Conservation (phyloP, 2,329 filamentous ascomycete species). For the Talaromyces sp. region DNA sequence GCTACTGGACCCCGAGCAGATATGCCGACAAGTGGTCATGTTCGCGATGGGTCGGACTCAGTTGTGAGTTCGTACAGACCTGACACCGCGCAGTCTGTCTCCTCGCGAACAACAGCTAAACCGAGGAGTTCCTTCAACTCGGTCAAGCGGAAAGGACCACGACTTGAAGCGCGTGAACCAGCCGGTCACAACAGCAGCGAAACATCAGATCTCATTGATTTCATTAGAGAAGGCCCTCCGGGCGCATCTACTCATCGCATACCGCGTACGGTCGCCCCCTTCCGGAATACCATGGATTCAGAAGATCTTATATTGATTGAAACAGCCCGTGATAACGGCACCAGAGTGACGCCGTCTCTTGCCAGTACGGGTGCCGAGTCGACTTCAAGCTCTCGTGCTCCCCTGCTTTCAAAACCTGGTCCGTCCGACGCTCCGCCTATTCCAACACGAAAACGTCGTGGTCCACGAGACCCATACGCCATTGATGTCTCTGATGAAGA, state of each 20-base stretch:
- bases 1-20: constrained; percentile 59
- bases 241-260: constrained; percentile 64
- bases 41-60: constrained; percentile 15
- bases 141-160: constrained; percentile 34
- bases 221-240: constrained; percentile 83
- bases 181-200: constrained; percentile 53
- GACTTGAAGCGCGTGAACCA: constrained; percentile 69
- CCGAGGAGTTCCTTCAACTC: constrained; percentile 9
- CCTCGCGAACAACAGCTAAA: constrained; percentile 9
- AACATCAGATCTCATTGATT: constrained; percentile 90
- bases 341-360: constrained; percentile 37
- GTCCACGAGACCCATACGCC: constrained; percentile 86
- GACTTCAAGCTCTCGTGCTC: constrained; percentile 69
- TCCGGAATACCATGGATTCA: constrained; percentile 79
- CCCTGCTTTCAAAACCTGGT: constrained; percentile 52
- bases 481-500: constrained; percentile 72
- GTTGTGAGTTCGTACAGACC: constrained; percentile 4
- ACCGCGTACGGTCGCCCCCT: constrained; percentile 77
- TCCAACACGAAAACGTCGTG: constrained; percentile 50
- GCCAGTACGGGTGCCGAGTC: constrained; percentile 52
- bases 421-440: constrained; percentile 24
- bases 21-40: background rate
- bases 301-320: constrained; percentile 58
- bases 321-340: constrained; percentile 26
- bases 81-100: constrained; percentile 19